Conservation (phyloP, 345 rosid genomes). For the Excoecaria agallocha region DNA sequence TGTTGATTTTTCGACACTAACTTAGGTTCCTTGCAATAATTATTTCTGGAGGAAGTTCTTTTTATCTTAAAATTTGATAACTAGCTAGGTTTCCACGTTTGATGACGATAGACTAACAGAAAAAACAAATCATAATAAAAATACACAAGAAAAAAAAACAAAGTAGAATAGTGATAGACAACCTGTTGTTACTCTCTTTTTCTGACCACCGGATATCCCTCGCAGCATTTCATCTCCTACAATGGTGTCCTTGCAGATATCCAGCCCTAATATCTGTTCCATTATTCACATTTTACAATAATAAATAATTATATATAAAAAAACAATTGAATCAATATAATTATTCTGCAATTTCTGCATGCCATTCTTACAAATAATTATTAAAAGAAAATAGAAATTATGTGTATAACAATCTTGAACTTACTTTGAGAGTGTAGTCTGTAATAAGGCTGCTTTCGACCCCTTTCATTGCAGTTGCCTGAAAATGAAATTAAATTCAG, state of each 20-base stretch:
- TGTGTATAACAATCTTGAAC: neutral
- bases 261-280: slow-evolving; percentile 75
- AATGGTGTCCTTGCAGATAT: slow-evolving; percentile 75
- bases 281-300: neutral
- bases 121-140: neutral
- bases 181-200: slow-evolving; percentile 91
- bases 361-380: too few relatives aligned
- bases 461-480: slow-evolving; percentile 77
- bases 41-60: too few relatives aligned
- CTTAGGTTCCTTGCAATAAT: too few relatives aligned
- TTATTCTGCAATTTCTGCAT: too few relatives aligned
- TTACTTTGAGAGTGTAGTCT: slow-evolving; percentile 87
- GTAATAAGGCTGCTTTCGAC: slow-evolving; percentile 78
- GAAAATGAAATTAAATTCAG: neutral
- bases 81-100: neutral
- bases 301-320: neutral
- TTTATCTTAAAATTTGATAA: neutral
- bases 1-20: too few relatives aligned
- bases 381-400: neutral
- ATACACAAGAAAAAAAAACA: too few relatives aligned
- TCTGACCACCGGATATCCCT: slow-evolving; percentile 92
- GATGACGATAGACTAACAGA: neutral
- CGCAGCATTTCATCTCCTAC: slow-evolving; percentile 80
- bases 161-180: neutral
- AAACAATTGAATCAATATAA: neutral